These are phyloP conservation scores for Xylariaceae sp. DNA, from an alignment of 2,329 filamentous ascomycete genomes.

Conservation along the genomic window DNA sequence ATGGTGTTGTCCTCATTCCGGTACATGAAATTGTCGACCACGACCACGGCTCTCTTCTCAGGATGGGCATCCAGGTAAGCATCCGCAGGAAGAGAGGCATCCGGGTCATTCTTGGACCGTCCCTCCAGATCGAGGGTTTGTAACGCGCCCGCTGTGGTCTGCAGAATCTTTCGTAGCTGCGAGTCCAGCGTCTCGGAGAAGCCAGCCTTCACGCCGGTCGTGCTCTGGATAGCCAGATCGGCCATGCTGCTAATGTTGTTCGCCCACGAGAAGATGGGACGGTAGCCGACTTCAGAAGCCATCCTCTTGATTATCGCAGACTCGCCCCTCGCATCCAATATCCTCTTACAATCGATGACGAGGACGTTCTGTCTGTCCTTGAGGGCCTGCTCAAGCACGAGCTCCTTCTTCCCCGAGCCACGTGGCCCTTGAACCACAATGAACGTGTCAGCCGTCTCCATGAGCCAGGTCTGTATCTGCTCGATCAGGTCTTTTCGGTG, in stretches of 20 bases:
- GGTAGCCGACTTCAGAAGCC: slow-evolving; percentile 79
- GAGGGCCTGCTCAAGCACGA: slow-evolving; percentile 80
- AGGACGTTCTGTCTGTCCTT: slow-evolving; percentile 71
- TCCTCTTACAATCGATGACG: slow-evolving; percentile 86
- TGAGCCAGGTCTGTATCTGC: slow-evolving; percentile 76
- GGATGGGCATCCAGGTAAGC: slow-evolving; percentile 88
- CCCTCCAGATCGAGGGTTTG: slow-evolving; percentile 68
- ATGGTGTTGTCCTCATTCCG: slow-evolving; percentile 62
- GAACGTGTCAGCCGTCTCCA: slow-evolving; percentile 85
- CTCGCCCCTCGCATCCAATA: slow-evolving; percentile 86
- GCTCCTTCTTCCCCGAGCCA: slow-evolving; percentile 83
- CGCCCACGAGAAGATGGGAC: slow-evolving; percentile 92
- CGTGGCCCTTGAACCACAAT: slow-evolving; percentile 89
- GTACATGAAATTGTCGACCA: slow-evolving; percentile 88
- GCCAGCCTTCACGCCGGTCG: slow-evolving; percentile 88
- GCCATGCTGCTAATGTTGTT: slow-evolving; percentile 90
- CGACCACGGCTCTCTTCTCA: slow-evolving; percentile 72
- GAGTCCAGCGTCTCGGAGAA: slow-evolving; percentile 91
- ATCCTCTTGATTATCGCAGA: slow-evolving; percentile 76
- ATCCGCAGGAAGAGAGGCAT: slow-evolving; percentile 68
- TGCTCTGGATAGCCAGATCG: slow-evolving; percentile 87
- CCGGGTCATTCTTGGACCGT: slow-evolving; percentile 67
- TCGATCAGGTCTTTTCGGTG: slow-evolving; percentile 78
- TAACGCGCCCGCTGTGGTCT: slow-evolving; percentile 73
- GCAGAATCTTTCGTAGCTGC: slow-evolving; percentile 83